A percentile compares a stretch with the other conserved stretches of the same genome.
phyloP scores from a whole-genome alignment of 2,329 filamentous ascomycete species.

The Microsporum canis region DNA sequence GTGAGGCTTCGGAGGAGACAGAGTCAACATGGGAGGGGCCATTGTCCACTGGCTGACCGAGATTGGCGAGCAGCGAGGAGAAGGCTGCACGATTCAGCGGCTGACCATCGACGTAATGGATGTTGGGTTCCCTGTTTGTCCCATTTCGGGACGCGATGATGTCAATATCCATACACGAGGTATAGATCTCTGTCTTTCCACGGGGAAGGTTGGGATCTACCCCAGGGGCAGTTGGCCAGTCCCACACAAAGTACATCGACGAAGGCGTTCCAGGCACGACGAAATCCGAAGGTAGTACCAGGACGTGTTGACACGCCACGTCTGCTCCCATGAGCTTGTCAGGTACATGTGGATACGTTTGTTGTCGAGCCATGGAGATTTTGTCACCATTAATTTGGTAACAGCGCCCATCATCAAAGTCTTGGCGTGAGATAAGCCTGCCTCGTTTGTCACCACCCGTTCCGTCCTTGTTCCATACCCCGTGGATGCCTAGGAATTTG shows the following conservation, averaged over 20 bases:
- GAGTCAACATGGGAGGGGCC: background rate
- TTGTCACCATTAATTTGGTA: slow-evolving; percentile 58
- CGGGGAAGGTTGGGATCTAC: slow-evolving; percentile 27
- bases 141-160: slow-evolving; percentile 20
- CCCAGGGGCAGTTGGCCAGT: slow-evolving; percentile 58
- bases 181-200: slow-evolving; percentile 38
- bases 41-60: background rate
- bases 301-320: slow-evolving; percentile 69
- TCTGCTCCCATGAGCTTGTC: slow-evolving; percentile 46
- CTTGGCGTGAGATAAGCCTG: slow-evolving; percentile 60
- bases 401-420: slow-evolving; percentile 86
- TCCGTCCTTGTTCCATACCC: slow-evolving; percentile 67
- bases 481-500: slow-evolving; percentile 53
- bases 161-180: slow-evolving; percentile 40
- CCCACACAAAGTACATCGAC: slow-evolving; percentile 94
- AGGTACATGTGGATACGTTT: slow-evolving; percentile 41
- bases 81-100: slow-evolving; percentile 31
- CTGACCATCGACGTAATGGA: slow-evolving; percentile 24
- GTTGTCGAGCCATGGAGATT: slow-evolving; percentile 50
- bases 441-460: slow-evolving; percentile 71
- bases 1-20: background rate
- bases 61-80: slow-evolving; percentile 15
- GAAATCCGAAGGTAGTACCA: slow-evolving; percentile 57
- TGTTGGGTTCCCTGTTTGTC: slow-evolving; percentile 3
- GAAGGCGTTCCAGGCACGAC: slow-evolving; percentile 53